Evolutionary conservation across 164 flowering plant species (phyloP), one percentile per base, ranked within the genome.

Genomic region (Berberis thunbergii): DNA sequence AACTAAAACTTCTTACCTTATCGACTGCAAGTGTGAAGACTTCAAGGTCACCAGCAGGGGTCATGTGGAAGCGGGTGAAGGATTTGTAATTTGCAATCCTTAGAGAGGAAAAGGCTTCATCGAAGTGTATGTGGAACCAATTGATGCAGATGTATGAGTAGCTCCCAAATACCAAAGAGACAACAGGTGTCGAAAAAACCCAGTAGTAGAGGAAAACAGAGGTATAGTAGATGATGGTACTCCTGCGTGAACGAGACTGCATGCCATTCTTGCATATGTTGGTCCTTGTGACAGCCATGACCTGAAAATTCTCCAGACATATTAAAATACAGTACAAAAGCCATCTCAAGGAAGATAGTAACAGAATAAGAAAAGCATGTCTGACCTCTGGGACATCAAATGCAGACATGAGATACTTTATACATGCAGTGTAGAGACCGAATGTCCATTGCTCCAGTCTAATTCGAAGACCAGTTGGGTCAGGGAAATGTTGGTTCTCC

Each of bases 341-440:
- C 1, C 7, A 49, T 2, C 11, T 26, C 5, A 11, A 38, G 45
- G n/a, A n/a, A n/a, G n/a, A n/a, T n/a, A n/a, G n/a, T n/a, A 41
- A 63, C 6, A 48, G 12, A 54, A 45, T 48, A 54, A 4, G 3
- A 52, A 40, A 6, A 12, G 59, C 46, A 4, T 57, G 68, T 46
- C 48, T 7, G 2, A 95, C 99, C 98, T 95, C 99, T 41, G 99
- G 99, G 63, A 95, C 73, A 79, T 95, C 99, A 75, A 91, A 95
- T 41, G 98, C 98, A 69, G 97, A 95, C 99, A 95, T 95, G 50
- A 91, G 86, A 74, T 95, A 95, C 78, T 95, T 95, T 65, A 95
- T 88, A 73, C 99, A 95, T 43, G 99, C 99, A 60, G 99, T 98
- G 75, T 95, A 95, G 66, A 95, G 88, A 59, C 99, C 98, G 78